Conservation (phyloP, 164 flowering plant genomes). For the Magnolia kwangsiensis region DNA sequence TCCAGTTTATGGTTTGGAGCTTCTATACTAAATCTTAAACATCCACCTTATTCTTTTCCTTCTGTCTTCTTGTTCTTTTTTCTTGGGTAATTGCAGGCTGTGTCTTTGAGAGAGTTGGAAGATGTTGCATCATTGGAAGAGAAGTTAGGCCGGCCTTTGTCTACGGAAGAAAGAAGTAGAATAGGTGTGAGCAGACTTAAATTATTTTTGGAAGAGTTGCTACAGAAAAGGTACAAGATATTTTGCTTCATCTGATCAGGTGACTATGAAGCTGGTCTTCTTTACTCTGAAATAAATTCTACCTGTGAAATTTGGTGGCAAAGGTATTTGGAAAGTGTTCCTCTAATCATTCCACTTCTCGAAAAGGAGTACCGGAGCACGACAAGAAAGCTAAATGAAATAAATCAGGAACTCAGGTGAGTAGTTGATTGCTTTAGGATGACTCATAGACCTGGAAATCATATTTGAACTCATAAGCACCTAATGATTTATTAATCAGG, state of each 20-base stretch:
- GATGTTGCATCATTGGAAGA: constrained; percentile 76
- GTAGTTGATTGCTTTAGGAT: constrained; percentile 6
- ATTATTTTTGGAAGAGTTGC: constrained; percentile 76
- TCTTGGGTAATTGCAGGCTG: constrained; percentile 42
- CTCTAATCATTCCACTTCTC: constrained; percentile 87
- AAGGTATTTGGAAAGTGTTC: constrained; percentile 92
- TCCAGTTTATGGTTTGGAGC: neutral
- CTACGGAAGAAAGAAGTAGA: constrained; percentile 79
- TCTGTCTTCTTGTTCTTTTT: neutral
- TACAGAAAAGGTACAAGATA: constrained; percentile 59
- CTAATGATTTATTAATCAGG: neutral
- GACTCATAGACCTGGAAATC: neutral
- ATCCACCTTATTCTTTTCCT: neutral
- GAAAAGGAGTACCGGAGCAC: constrained; percentile 77
- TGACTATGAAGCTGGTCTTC: neutral
- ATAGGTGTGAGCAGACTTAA: constrained; percentile 91
- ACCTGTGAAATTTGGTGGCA: constrained; percentile 11
- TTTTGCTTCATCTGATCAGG: neutral
- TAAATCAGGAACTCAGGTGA: constrained; percentile 80
- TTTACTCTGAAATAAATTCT: constrained; percentile 9
- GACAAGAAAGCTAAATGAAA: constrained; percentile 67
- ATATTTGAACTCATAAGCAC: neutral
- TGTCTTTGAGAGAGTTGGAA: constrained; percentile 74
- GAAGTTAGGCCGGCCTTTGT: constrained; percentile 71
- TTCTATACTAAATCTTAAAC: neutral